Evolutionary conservation across 495 filamentous ascomycete species (phyloP), one percentile per base, ranked within the genome.

Genomic region (Penicillium taxi): DNA sequence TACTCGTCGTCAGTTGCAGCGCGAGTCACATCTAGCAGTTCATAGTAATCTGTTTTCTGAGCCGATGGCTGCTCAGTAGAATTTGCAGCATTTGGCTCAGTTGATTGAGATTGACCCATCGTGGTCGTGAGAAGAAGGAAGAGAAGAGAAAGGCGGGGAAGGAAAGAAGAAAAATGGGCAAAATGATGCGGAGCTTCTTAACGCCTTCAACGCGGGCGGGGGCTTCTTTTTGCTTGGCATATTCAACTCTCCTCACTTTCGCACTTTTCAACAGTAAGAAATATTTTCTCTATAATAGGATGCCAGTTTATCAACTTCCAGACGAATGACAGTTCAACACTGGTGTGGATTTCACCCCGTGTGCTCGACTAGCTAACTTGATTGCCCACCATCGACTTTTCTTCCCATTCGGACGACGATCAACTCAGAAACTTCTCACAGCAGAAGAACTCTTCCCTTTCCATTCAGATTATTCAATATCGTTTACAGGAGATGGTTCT

Each of bases 91-190:
- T 61, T 52, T 27, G 57, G 58, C 35, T 63, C 51, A 4, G 77
- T 72, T 16, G 85, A 91, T 55, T 94, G 84, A 53, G 78, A 70
- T 41, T 86, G 84, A 34, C 88, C 87, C 88, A 95, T 95, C 30
- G 35, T 16, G 13, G 25, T 11, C 8, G 15, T n/a, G 20, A 27
- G 9, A 1, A 2, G 11, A 24, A n/a, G n/a, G n/a, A n/a, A n/a
- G n/a, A n/a, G n/a, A n/a, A n/a, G n/a, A 33, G n/a, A 5, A 24
- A 23, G 29, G 40, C 38, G 19, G 24, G 7, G 23, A 15, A 27
- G 22, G 26, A 13, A 21, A 11, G 20, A 15, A 25, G n/a, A 15
- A 19, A 19, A 18, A 8, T 13, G 14, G 2, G n/a, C n/a, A n/a
- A n/a, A n/a, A n/a, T n/a, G n/a, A n/a, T n/a, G n/a, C n/a, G n/a